Evolutionary conservation across 1,284 basidiomycete species (phyloP).

Genomic region (Naganishia sp.): DNA sequence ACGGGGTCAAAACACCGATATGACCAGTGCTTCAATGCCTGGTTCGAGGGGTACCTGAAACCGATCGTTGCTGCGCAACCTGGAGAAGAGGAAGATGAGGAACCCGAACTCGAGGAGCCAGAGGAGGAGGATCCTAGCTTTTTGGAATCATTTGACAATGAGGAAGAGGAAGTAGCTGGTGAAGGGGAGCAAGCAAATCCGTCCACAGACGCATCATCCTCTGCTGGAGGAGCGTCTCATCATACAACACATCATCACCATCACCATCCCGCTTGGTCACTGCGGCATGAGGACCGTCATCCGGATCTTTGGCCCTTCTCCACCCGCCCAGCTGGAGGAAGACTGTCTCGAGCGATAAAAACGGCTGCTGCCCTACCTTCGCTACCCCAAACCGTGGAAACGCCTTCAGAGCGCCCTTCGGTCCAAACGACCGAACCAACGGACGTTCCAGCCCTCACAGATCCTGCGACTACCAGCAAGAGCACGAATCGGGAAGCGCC

Average conservation of each 20-base stretch:
- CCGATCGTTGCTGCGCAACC: constrained; percentile 52
- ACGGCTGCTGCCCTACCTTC: neutral
- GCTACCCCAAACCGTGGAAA: too few species aligned
- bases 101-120: neutral
- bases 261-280: constrained; percentile 24
- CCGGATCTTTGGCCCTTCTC: constrained; percentile 27
- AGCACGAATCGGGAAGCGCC: neutral
- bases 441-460: neutral
- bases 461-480: neutral
- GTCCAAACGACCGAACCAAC: neutral
- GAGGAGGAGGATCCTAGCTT: neutral
- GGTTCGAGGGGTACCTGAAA: constrained; percentile 93
- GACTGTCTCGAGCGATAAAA: neutral
- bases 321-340: neutral
- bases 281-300: constrained; percentile 22
- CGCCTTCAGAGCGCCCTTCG: neutral
- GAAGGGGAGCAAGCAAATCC: neutral
- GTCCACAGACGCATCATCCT: neutral
- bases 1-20: constrained; percentile 86
- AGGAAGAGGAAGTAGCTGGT: neutral
- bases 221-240: neutral
- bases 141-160: neutral
- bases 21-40: constrained; percentile 91
- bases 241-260: constrained; percentile 8
- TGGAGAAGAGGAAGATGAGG: constrained; percentile 10